A percentile compares a stretch with the other conserved stretches of the same genome.
Evolutionary conservation across 148 eudicot genomes (phyloP).

Genomic region (Arbutus unedo): DNA sequence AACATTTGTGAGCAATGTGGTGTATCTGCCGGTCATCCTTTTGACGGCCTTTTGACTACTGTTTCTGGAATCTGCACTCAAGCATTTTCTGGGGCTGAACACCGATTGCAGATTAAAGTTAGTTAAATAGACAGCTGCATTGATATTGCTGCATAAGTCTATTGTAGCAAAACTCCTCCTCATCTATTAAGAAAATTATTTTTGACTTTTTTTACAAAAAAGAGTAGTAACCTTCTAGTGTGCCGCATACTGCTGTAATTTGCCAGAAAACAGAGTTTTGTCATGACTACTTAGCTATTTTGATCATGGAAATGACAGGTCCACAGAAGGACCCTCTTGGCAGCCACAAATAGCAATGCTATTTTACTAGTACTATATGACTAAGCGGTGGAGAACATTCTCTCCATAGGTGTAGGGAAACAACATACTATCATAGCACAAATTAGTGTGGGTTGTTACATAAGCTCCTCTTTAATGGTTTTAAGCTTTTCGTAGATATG

Average conservation of each 20-base stretch:
- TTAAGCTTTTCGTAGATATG: constrained; percentile 51
- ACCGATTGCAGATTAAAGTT: not conserved
- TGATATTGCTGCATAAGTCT: not conserved
- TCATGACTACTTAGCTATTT: not conserved
- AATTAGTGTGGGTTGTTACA: not conserved
- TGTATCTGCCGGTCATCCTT: not conserved
- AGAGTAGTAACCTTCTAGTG: not conserved
- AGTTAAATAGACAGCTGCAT: not conserved
- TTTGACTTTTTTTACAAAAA: not conserved
- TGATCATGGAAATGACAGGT: not conserved
- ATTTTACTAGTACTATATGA: not conserved
- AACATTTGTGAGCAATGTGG: not conserved
- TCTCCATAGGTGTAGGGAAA: not conserved
- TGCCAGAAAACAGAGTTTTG: not conserved
- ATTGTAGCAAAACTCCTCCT: not conserved
- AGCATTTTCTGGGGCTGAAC: not conserved
- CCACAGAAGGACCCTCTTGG: not conserved
- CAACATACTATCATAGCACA: not conserved
- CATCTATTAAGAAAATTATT: not conserved
- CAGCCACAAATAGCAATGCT: not conserved
- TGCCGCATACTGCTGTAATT: not conserved
- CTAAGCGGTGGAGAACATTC: not conserved
- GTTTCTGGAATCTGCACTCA: not conserved
- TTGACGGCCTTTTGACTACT: no score
- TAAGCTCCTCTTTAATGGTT: constrained; percentile 10